phyloP scores from a whole-genome alignment of 2,329 filamentous ascomycete species.

The Mycosphaerella sp. region DNA sequence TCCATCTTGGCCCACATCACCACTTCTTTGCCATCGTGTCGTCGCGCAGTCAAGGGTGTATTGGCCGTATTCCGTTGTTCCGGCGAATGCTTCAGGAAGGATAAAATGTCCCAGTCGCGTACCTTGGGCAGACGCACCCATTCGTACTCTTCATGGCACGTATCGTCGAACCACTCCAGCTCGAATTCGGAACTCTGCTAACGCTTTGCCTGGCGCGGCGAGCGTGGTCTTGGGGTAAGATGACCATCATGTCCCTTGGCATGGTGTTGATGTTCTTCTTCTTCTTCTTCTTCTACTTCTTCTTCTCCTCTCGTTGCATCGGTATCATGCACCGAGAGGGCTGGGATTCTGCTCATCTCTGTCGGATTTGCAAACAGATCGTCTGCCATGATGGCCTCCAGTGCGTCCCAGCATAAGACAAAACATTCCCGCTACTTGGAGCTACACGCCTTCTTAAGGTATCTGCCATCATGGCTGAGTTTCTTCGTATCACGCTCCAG shows the following conservation, averaged over 20 bases:
- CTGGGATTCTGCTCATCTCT: not conserved
- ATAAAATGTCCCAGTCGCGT: constrained; percentile 16
- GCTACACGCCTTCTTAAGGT: not conserved
- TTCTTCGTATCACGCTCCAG: not conserved
- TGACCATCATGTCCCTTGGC: not conserved
- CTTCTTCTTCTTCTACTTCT: no score
- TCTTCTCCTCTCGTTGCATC: not conserved
- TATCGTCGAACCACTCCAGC: constrained; percentile 13
- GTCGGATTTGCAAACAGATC: not conserved
- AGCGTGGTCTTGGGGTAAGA: constrained; percentile 4
- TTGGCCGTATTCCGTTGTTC: constrained; percentile 17
- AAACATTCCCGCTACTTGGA: not conserved
- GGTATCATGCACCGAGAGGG: not conserved
- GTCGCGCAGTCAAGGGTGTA: constrained; percentile 17
- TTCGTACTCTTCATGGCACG: constrained; percentile 14
- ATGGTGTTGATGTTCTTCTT: not conserved
- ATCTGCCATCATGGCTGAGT: not conserved
- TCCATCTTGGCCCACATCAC: constrained; percentile 24
- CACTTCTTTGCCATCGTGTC: constrained; percentile 14
- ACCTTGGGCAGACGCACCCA: constrained; percentile 19
- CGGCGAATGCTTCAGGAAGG: constrained; percentile 2
- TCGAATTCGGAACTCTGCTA: not conserved
- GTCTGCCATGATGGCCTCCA: not conserved
- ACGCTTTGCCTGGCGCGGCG: not conserved
- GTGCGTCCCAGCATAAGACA: no score